Base-by-base conservation (phyloP, 2,329 filamentous ascomycete genomes). In the Fusarium robinianum region DNA sequence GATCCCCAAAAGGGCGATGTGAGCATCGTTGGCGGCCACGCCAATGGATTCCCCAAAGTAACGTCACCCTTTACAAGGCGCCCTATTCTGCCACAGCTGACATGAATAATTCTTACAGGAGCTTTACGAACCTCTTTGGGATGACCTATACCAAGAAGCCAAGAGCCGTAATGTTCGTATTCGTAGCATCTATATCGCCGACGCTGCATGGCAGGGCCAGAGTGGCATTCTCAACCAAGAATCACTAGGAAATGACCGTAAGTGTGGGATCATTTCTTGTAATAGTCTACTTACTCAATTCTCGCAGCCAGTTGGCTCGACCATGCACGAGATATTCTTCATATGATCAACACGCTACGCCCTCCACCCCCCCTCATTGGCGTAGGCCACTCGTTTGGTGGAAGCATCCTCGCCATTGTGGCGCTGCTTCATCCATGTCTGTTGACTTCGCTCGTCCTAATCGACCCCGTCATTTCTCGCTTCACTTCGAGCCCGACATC, bases 311-410 rank as follows among this genome's bases (percentile, higher is more conserved):
- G 34, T 9, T 38, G 34, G 34, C 26, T 15, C 25, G 34, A 38
- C 10, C 34, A 44, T n/a, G 21, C 41, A 12, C 32, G 41, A 14
- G 46, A 45, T 16, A 11, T 49, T 18, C 31, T 49, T 17, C 31
- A 17, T 2, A 5, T 49, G 35, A 45, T 49, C 25, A 49, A 37
- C 18, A 49, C 40, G n/a, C 41, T 32, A 33, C 33, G 17, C 6
- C 18, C 17, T 3, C 40, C 43, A 21, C 39, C 39, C n/a, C 39
- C 34, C n/a, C 44, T 39, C 14, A 27, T 49, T 8, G 18, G 44
- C 4, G 41, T n/a, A n/a, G n/a, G n/a, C n/a, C n/a, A n/a, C n/a
- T n/a, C n/a, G n/a, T n/a, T n/a, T n/a, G n/a, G n/a, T n/a, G n/a
- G n/a, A n/a, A n/a, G n/a, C n/a, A n/a, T n/a, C n/a, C n/a, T n/a